Evolutionary conservation across 768 basidiomycete genomes (phyloP).

Genomic region (Thelephora ganbajun): DNA sequence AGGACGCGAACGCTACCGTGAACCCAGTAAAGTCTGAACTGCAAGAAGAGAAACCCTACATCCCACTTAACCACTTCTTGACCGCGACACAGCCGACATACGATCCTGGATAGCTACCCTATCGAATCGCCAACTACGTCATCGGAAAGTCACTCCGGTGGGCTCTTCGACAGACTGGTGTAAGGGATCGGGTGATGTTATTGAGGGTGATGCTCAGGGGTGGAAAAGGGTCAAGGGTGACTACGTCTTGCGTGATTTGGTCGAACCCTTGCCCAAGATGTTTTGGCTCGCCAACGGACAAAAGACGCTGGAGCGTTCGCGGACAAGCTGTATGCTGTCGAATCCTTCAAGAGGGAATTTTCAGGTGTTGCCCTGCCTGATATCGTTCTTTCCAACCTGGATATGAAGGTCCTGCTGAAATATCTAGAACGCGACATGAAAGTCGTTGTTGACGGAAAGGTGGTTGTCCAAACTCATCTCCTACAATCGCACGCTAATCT

Average conservation of each 20-base stretch:
- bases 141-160: not conserved
- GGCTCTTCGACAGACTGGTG: too few species aligned
- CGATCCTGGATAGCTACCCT: too few species aligned
- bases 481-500: too few species aligned
- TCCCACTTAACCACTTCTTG: not conserved
- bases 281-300: conserved; percentile 30
- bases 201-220: conserved; percentile 64
- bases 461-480: not conserved
- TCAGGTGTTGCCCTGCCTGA: too few species aligned
- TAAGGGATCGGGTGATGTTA: conserved; percentile 22
- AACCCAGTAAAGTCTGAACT: too few species aligned
- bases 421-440: too few species aligned
- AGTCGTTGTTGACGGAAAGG: not conserved
- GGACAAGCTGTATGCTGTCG: conserved; percentile 46
- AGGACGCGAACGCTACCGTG: too few species aligned
- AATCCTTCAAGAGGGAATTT: conserved; percentile 51
- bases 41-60: not conserved
- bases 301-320: conserved; percentile 31
- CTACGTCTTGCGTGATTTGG: conserved; percentile 46
- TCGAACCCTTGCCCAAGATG: conserved; percentile 48
- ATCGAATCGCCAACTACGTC: not conserved
- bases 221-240: too few species aligned
- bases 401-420: too few species aligned
- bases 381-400: too few species aligned
- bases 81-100: not conserved